Base-by-base conservation (phyloP, 2,329 filamentous ascomycete species). In the Aspergillus sp. region DNA sequence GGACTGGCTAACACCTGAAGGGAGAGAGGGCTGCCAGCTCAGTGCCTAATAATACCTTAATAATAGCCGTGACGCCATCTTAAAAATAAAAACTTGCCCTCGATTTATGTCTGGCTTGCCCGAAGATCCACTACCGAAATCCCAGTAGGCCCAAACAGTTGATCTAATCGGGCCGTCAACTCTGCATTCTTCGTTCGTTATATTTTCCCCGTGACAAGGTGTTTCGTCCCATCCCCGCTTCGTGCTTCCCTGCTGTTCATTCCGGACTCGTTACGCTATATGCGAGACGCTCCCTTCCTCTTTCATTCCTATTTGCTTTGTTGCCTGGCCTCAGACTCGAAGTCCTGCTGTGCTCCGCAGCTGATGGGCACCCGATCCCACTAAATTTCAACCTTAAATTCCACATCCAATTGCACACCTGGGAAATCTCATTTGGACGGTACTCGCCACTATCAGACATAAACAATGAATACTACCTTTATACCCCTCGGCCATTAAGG, bases 51-150 rank as follows among this genome's bases (percentile, higher is more conserved):
- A 47, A 30, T 28, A 47, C 25, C 47, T 50, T 41, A 32, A 57
- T 48, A 57, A 38, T 28, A 23, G 30, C 41, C 19, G 41, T 55
- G 53, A 55, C 39, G 39, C 45, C 53, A 55, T 45, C 1, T 43
- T 43, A 49, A 17, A 17, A 41, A n/a, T 36, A 19, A 36, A 55
- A 47, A 21, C 43, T 47, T 30, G 28, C 10, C 41, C n/a, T 32
- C 21, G 32, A 51, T 43, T 39, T 51, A 50, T 55, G 53, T 28
- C 55, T 60, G 39, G 36, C 54, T 62, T 64, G 61, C 64, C 62
- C 62, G 63, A 62, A 64, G 30, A 53, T 66, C 55, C 52, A 53
- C 60, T 54, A 59, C 45, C 6, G n/a, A 17, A 36, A 36, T 36
- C 5, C 32, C 32, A 36, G 25, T 50, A 65, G 51, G 61, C 60